phyloP scores from a whole-genome alignment of 768 basidiomycete species.

The Calocybe gangraenosa region DNA sequence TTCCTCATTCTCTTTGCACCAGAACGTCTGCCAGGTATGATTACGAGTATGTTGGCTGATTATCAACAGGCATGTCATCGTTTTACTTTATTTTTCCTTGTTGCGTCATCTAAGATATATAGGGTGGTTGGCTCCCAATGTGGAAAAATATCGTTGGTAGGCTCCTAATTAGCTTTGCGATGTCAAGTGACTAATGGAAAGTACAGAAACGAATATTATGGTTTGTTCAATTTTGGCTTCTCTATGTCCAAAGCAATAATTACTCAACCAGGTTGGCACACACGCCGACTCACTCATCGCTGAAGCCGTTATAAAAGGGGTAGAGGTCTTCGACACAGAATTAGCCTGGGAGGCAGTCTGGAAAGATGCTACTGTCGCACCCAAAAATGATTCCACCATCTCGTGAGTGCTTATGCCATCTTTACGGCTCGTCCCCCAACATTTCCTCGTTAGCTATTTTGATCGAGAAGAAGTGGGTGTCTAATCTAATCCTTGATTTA shows the following conservation, averaged over 20 bases:
- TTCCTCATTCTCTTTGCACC: conserved; percentile 77
- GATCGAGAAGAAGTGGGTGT: conserved; percentile 63
- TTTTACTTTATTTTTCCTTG: background rate
- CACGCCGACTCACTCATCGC: conserved; percentile 78
- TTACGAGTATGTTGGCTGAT: conserved; percentile 78
- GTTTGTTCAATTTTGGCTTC: conserved; percentile 22
- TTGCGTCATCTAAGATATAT: background rate
- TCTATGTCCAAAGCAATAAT: background rate
- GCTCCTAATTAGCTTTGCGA: conserved; percentile 5
- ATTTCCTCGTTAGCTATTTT: conserved; percentile 40
- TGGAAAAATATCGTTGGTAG: conserved; percentile 81
- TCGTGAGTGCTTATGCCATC: conserved; percentile 32
- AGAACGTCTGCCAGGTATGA: conserved; percentile 71
- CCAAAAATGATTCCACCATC: conserved; percentile 47
- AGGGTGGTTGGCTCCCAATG: conserved; percentile 85
- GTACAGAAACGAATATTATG: conserved; percentile 81
- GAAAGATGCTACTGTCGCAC: conserved; percentile 68
- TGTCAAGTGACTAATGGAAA: background rate
- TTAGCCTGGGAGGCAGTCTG: conserved; percentile 70
- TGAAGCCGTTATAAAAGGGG: conserved; percentile 64
- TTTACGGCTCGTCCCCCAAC: background rate
- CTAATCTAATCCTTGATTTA: background rate
- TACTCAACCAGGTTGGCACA: conserved; percentile 53
- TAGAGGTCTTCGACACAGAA: conserved; percentile 57
- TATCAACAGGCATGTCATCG: conserved; percentile 49